A percentile compares a stretch with the other conserved stretches of the same genome.
Evolutionary conservation across 768 basidiomycete species (phyloP).

Genomic region (Butyriboletus loyo): DNA sequence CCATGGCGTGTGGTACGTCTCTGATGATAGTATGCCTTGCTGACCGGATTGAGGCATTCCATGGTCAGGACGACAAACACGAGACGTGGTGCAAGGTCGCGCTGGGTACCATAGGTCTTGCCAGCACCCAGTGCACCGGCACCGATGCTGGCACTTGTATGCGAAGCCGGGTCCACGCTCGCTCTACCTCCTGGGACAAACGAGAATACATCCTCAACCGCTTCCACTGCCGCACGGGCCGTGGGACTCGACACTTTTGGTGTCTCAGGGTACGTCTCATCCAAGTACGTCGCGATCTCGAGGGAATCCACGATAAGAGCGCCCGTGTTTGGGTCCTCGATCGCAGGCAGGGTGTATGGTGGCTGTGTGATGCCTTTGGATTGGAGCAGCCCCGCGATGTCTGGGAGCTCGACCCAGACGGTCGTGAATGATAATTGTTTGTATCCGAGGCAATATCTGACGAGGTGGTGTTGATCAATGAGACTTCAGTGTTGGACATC

Average conservation of each 20-base stretch:
- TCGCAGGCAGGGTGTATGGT: slow-evolving; percentile 46
- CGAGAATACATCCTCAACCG: slow-evolving; percentile 21
- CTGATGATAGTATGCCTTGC: slow-evolving; percentile 38
- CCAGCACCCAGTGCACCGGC: not conserved
- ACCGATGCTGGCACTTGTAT: not conserved
- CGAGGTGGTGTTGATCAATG: not conserved
- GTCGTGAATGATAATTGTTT: slow-evolving; percentile 14
- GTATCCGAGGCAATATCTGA: slow-evolving; percentile 16
- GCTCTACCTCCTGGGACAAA: too few species aligned
- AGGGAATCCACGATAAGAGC: slow-evolving; percentile 40
- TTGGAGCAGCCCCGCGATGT: slow-evolving; percentile 36
- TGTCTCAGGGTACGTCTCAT: slow-evolving; percentile 44
- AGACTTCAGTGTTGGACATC: not conserved
- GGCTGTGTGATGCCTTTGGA: slow-evolving; percentile 25
- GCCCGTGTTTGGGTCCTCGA: slow-evolving; percentile 45
- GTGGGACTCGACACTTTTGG: slow-evolving; percentile 37
- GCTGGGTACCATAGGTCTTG: not conserved
- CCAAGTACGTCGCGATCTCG: slow-evolving; percentile 50
- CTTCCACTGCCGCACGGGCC: slow-evolving; percentile 32
- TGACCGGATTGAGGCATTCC: slow-evolving; percentile 30
- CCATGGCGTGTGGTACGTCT: slow-evolving; percentile 37
- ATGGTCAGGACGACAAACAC: slow-evolving; percentile 23
- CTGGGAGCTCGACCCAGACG: slow-evolving; percentile 36
- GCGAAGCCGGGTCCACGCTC: too few species aligned
- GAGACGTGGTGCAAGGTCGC: slow-evolving; percentile 1